Base-by-base conservation (phyloP, 2,329 filamentous ascomycete species). In the Claviceps purpurea region DNA sequence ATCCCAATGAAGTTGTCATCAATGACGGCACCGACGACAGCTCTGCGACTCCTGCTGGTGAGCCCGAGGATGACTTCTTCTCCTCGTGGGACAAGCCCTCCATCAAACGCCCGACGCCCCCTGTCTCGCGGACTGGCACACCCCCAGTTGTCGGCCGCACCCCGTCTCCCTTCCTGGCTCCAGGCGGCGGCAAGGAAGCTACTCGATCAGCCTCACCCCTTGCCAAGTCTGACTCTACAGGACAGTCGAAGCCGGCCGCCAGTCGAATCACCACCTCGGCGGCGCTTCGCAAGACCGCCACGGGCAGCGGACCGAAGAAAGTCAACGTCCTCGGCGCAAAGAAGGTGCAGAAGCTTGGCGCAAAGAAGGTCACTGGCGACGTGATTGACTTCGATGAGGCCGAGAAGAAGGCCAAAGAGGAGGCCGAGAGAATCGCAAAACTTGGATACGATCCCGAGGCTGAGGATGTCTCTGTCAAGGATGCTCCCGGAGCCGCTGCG, bases 51-150 rank as follows among this genome's bases (percentile, higher is more conserved):
- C 87, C 90, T n/a, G 79, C 85, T 46, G 85, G 82, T 59, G 89
- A 95, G 59, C 76, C 80, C 22, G 90, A 96, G 60, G 90, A 96
- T 63, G 93, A 97, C 67, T 98, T 98, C 76, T 98, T 98, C 72
- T 95, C 91, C 10, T 96, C 89, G 0, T 98, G 91, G 93, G 93
- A 97, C 65, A 96, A 97, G 73, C 93, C 93, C 22, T 81, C 89
- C 4, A 94, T 98, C 71, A 98, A 97, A 77, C 84, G 89, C 61
- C 91, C 91, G 39, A 96, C 89, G 57, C 95, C 95, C 59, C 91
- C 93, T 16, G 79, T 93, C 44, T 96, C 91, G 40, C 85, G 93
- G 63, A 93, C 88, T 44, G 84, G 82, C 50, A 97, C 93, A 2
- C 91, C 91, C 14, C 84, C 87, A 3, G 80, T 87, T 11, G 77